Percentiles rank a stretch among this genome's conserved stretches.
These are phyloP conservation scores for Thinopyrum elongatum DNA, from an alignment of 176 grass and related monocot genomes.

Conservation along the genomic window DNA sequence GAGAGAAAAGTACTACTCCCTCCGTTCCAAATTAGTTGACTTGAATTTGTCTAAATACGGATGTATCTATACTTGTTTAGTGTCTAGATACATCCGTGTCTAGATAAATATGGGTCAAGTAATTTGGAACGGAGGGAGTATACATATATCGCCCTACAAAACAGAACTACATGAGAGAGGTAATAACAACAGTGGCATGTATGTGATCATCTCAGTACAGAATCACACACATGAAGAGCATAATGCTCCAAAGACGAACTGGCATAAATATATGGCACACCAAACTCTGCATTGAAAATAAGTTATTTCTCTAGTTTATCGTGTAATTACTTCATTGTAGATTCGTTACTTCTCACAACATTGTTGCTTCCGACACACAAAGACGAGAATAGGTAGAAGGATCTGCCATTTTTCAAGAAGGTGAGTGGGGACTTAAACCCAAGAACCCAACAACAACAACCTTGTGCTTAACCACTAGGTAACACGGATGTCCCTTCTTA, in stretches of 20 bases:
- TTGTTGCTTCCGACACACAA: not conserved
- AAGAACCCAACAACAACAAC: not conserved
- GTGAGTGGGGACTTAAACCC: not conserved
- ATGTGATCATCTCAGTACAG: not conserved
- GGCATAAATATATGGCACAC: conserved; percentile 18
- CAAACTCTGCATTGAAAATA: conserved; percentile 5
- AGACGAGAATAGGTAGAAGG: not conserved
- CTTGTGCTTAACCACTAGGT: not conserved
- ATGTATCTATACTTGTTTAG: no score
- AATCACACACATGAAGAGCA: conserved; percentile 6
- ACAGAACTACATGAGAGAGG: not conserved
- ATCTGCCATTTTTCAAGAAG: not conserved
- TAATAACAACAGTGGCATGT: not conserved
- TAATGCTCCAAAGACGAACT: not conserved
- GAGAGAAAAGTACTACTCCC: conserved; percentile 3
- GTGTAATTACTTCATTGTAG: not conserved
- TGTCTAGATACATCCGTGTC: no score
- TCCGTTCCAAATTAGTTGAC: no score
- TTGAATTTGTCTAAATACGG: no score
- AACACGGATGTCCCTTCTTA: not conserved
- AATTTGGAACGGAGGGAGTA: no score
- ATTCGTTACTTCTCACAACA: not conserved
- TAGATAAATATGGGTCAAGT: no score
- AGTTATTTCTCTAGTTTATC: not conserved
- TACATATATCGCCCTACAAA: not conserved